phyloP scores from a whole-genome alignment of 805 yeast genomes.

The Zygosaccharomyces rouxii region DNA sequence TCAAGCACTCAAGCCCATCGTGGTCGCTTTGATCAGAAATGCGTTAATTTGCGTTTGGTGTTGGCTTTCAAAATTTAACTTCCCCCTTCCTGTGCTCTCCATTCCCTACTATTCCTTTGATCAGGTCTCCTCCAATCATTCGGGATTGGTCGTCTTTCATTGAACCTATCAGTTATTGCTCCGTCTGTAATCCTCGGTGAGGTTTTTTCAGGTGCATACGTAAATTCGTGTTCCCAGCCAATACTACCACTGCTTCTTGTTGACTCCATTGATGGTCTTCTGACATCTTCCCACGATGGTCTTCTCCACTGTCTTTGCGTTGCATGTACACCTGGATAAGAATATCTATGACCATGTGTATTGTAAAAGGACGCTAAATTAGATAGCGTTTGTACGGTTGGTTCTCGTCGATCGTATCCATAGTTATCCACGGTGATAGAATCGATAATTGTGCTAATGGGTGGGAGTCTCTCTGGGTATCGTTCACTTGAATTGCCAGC shows the following conservation, averaged over 20 bases:
- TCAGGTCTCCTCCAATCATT: neutral
- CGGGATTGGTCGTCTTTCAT: neutral
- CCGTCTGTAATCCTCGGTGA: neutral
- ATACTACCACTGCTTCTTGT: neutral
- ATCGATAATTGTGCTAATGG: conserved; percentile 18
- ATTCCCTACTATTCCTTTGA: neutral
- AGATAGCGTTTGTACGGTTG: conserved; percentile 26
- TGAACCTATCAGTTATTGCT: neutral
- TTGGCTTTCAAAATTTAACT: too few relatives aligned
- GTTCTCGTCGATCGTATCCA: conserved; percentile 8
- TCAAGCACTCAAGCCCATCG: too few relatives aligned
- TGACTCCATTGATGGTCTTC: conserved; percentile 1
- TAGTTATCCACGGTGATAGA: conserved; percentile 6
- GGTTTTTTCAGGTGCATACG: neutral
- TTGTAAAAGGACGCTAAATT: conserved; percentile 27
- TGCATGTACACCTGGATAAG: conserved; percentile 19
- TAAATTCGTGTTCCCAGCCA: neutral
- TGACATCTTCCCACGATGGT: conserved; percentile 4
- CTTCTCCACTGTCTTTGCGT: conserved; percentile 4
- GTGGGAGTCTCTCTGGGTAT: conserved; percentile 15
- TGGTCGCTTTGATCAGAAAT: too few relatives aligned
- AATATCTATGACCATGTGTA: conserved; percentile 26
- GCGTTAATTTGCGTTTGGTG: too few relatives aligned
- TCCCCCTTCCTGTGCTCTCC: neutral
- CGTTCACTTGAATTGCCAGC: neutral